Base-by-base conservation (phyloP, 257 asterid genomes). In the Solanum medicagineum region DNA sequence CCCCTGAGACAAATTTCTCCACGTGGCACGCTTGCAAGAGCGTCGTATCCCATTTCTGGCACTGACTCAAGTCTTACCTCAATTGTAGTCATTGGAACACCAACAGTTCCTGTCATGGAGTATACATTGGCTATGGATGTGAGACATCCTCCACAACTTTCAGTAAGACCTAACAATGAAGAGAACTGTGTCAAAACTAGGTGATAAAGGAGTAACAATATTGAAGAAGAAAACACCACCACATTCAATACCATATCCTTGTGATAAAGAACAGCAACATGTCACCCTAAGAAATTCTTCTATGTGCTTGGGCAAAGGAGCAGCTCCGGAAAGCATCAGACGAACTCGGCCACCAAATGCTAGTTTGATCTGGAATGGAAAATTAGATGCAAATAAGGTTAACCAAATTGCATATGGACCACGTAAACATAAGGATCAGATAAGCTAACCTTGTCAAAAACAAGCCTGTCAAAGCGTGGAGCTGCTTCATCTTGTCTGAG, bases 311-410 rank as follows among this genome's bases (percentile, higher is more conserved):
- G 98, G 95, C 84, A 96, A 87, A 19, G 99, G 99, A 49, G 99
- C 99, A 80, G 99, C 99, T 66, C 99, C 99, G 47, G 99, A 91
- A 51, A 94, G 86, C 91, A 96, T 91, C 45, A 94, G 94, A 81
- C 97, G 99, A 80, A 96, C 98, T 9, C 95, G 93, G 80, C 99
- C 99, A 62, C 99, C 99, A 87, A 96, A 96, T 56, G 89, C 99
- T 91, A 87, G 96, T 91, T 91, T 94, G 65, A 96, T 93, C 99
- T 95, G 75, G 86, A 84, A 84, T 36, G 9, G 13, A 45, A n/a
- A 29, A 51, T 24, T 32, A 36, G 12, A 0, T 69, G 20, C 47
- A 26, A 1, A 47, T 51, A 53, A 75, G 36, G 60, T 69, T 7
- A 45, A 7, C 32, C 17, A 20, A 17, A 85, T 10, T 29, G 16